Evolutionary conservation across 169 alveolate genomes (phyloP), one percentile per base, ranked within the genome.

Genomic region (Babesia bigemina): DNA sequence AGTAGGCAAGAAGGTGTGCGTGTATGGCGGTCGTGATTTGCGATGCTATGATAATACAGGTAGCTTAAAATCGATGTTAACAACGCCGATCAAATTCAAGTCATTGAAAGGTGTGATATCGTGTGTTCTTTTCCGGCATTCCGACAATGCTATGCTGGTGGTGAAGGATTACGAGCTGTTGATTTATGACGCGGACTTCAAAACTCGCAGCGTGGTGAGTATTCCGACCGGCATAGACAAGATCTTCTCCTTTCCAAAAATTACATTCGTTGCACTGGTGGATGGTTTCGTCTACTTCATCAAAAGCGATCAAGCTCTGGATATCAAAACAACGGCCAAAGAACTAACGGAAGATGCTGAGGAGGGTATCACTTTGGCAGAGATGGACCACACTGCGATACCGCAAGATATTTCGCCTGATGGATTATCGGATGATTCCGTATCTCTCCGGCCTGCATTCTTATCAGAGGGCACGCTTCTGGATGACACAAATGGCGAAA

Each of bases 11-110:
- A 17, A 24, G n/a, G 21, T 67, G 11, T 79, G 87, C 69, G 50
- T 79, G 11, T 71, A 79, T 58, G 75, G 75, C 52, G 71, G 26
- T 21, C 45, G 75, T 0, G 66, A 69, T 22, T 14, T 79, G 36
- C 26, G 42, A 8, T 79, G 87, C 44, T 79, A 70, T 61, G 24
- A 50, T 17, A 47, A 24, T 8, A 48, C 65, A 0, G 70, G 74
- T 4, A 19, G 21, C 62, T 19, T 79, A 0, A 58, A 47, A 47
- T 36, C 70, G 11, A 60, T 57, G 44, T 13, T 70, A 21, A 21
- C 14, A n/a, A 17, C 42, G 22, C 44, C 39, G 26, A 9, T 63
- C 7, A 24, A 44, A 4, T 22, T 79, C 16, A n/a, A 42, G 24
- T 24, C 26, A 12, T 13, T 70, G 22, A 26, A 6, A 45, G 28